phyloP scores from a whole-genome alignment of 306 rosid genomes.

The Vicia villosa region DNA sequence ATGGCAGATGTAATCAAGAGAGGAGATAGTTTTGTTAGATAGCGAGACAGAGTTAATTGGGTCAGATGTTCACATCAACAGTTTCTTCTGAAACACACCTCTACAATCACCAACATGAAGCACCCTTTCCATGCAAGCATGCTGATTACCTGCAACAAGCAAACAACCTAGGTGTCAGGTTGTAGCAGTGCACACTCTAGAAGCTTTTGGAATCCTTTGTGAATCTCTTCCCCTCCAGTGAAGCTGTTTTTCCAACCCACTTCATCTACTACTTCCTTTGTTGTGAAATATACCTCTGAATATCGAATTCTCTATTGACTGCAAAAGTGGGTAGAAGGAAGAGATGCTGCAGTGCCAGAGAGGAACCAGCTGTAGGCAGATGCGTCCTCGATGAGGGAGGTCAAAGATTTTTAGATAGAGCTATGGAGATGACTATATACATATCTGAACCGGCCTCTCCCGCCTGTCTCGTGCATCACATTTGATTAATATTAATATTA shows the following conservation, averaged over 20 bases:
- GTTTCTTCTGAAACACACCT: not conserved
- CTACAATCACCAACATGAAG: not conserved
- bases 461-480: not conserved
- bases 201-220: not conserved
- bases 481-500: not conserved
- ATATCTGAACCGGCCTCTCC: not conserved
- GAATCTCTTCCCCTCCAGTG: not conserved
- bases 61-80: not conserved
- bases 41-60: not conserved
- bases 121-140: not conserved
- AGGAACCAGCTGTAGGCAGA: not conserved
- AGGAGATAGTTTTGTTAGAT: not conserved
- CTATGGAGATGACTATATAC: not conserved
- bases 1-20: not conserved
- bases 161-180: not conserved
- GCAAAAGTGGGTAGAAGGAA: too few species aligned
- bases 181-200: not conserved
- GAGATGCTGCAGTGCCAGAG: not conserved
- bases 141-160: not conserved
- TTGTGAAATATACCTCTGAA: not conserved
- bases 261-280: not conserved
- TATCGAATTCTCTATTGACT: too few species aligned
- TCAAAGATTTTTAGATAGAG: not conserved
- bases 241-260: not conserved
- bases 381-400: not conserved